Base-by-base conservation (phyloP, 306 rosid genomes). In the Trifolium pratense region DNA sequence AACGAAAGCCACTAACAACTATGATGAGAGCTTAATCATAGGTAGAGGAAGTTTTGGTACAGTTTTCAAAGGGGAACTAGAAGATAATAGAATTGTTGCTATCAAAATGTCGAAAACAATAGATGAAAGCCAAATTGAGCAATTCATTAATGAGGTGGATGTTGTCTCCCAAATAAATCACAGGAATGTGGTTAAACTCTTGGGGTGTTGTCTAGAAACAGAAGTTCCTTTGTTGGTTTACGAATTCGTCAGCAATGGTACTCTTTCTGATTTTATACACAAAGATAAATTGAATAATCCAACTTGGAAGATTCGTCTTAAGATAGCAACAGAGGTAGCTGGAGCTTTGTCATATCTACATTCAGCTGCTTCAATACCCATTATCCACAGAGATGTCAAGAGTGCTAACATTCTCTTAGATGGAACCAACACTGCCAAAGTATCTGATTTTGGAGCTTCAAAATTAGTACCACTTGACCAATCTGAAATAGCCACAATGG, bases 161-260 rank as follows among this genome's bases (percentile, higher is more conserved):
- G 79, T 87, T 17, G 52, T 84, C 0, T 82, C 87, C 2, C 89
- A 82, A 80, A 80, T 87, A 66, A 84, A 80, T 20, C 89, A 82
- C 1, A 79, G 57, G 5, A 51, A 51, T 51, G 57, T 51, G 25
- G 57, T 51, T 0, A 51, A 51, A 51, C 57, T 51, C 12, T 51
- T 51, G 12, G 57, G 57, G 25, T 51, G 57, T 16, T 51, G 57
- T 51, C 1, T 51, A 51, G 57, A 51, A 1, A 51, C 57, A 51
- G 25, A 51, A 51, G 57, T 51, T 51, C 57, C 57, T 7, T 17
- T 74, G 11, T 25, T 87, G 16, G 90, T 87, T 15, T 87, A 84
- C 26, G 88, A 87, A 67, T 87, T 82, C 56, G 59, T 82, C 3
- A 23, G 17, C 1, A 74, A 84, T 1, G 85, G 83, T 1, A 79